These are phyloP conservation scores for Jamesozyma piceae DNA, from an alignment of 805 yeast species.

Conservation along the genomic window DNA sequence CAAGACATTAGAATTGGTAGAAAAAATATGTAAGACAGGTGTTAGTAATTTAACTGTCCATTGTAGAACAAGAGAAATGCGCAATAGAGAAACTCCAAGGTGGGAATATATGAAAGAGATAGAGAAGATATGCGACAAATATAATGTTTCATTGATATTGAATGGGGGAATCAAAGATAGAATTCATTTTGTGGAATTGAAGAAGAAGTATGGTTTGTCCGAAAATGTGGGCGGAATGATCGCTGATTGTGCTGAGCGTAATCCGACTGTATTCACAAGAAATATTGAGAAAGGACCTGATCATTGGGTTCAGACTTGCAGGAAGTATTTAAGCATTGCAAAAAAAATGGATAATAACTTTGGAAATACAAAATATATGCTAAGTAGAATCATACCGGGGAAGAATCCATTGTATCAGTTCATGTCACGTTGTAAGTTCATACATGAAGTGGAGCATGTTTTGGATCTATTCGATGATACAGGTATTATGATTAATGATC, in stretches of 20 bases:
- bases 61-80: conserved; percentile 82
- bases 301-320: conserved; percentile 43
- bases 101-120: conserved; percentile 60
- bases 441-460: conserved; percentile 37
- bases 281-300: neutral
- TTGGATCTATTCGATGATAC: conserved; percentile 12
- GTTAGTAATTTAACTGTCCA: conserved; percentile 80
- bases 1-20: conserved; percentile 51
- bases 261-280: conserved; percentile 62
- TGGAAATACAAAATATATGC: conserved; percentile 72
- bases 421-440: conserved; percentile 47
- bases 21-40: conserved; percentile 61
- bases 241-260: conserved; percentile 81
- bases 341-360: conserved; percentile 48
- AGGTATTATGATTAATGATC: neutral
- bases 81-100: conserved; percentile 75
- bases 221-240: conserved; percentile 82
- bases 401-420: conserved; percentile 49
- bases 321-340: conserved; percentile 50
- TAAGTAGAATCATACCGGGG: conserved; percentile 73
- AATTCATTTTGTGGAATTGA: conserved; percentile 45
- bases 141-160: conserved; percentile 63
- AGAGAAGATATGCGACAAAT: conserved; percentile 47
- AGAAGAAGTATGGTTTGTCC: conserved; percentile 37
- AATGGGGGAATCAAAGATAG: conserved; percentile 67